Percentiles rank a stretch among this genome's conserved stretches.
These are phyloP conservation scores for Glomus cerebriforme DNA, from an alignment of 192 early-diverging fungal species.

Conservation along the genomic window DNA sequence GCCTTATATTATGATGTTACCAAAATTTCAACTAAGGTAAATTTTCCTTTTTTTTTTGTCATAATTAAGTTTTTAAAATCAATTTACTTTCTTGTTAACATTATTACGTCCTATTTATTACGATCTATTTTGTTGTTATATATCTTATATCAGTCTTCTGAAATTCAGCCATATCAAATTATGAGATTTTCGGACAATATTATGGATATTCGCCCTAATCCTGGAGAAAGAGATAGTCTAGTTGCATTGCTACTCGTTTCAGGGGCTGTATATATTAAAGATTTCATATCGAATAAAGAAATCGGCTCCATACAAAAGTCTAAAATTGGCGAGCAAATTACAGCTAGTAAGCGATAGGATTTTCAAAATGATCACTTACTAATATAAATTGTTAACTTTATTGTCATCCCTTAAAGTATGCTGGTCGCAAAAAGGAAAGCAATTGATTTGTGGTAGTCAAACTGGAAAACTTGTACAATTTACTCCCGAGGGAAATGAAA, in stretches of 20 bases:
- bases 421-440: slow-evolving; percentile 92
- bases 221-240: slow-evolving; percentile 46
- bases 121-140: slow-evolving; percentile 36
- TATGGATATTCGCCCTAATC: slow-evolving; percentile 66
- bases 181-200: slow-evolving; percentile 50
- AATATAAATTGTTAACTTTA: neutral
- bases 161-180: slow-evolving; percentile 43
- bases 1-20: slow-evolving; percentile 43
- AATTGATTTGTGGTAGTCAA: slow-evolving; percentile 75
- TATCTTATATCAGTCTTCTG: slow-evolving; percentile 29
- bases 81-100: slow-evolving; percentile 13
- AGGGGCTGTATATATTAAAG: slow-evolving; percentile 35
- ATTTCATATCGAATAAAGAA: neutral
- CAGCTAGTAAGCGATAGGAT: slow-evolving; percentile 15
- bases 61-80: slow-evolving; percentile 32
- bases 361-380: neutral
- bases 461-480: slow-evolving; percentile 63
- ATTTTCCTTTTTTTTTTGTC: slow-evolving; percentile 32
- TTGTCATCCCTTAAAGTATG: slow-evolving; percentile 9
- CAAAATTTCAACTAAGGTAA: slow-evolving; percentile 45
- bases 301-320: neutral
- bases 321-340: slow-evolving; percentile 20
- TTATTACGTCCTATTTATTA: no score
- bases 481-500: slow-evolving; percentile 61
- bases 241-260: slow-evolving; percentile 55